phyloP scores from a whole-genome alignment of 163 green algal genomes.

The Scenedesmus sp. region DNA sequence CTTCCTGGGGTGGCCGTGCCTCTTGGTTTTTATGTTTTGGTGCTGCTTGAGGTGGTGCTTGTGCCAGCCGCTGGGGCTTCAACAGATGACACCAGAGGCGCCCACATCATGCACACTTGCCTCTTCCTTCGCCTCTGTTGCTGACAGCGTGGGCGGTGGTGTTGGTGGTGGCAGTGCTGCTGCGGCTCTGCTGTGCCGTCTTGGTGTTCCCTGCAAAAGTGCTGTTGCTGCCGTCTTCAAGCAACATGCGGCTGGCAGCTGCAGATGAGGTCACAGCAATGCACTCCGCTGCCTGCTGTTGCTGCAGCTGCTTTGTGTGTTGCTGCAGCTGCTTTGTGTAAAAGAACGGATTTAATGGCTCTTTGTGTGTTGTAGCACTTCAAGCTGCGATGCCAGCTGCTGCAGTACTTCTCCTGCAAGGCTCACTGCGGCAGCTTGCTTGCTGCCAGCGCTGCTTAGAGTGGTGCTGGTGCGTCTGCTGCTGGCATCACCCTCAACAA shows the following conservation, averaged over 20 bases:
- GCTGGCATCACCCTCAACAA: background rate
- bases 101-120: background rate
- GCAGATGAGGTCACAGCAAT: background rate
- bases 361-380: background rate
- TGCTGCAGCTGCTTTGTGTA: too few relatives aligned
- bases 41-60: background rate
- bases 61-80: background rate
- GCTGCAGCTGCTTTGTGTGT: background rate
- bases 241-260: background rate
- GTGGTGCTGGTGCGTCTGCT: background rate
- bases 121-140: background rate
- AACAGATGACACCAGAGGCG: background rate
- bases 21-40: too few relatives aligned
- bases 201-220: background rate
- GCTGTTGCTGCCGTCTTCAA: background rate
- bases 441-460: background rate
- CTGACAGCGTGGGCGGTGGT: background rate
- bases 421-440: background rate
- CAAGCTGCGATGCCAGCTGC: background rate
- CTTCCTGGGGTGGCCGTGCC: background rate
- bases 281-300: background rate
- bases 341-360: too few relatives aligned
- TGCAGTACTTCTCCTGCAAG: constrained; percentile 9
- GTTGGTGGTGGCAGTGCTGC: background rate
- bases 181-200: background rate